These are phyloP conservation scores for Laguncularia racemosa DNA, from an alignment of 345 rosid genomes.

Conservation along the genomic window DNA sequence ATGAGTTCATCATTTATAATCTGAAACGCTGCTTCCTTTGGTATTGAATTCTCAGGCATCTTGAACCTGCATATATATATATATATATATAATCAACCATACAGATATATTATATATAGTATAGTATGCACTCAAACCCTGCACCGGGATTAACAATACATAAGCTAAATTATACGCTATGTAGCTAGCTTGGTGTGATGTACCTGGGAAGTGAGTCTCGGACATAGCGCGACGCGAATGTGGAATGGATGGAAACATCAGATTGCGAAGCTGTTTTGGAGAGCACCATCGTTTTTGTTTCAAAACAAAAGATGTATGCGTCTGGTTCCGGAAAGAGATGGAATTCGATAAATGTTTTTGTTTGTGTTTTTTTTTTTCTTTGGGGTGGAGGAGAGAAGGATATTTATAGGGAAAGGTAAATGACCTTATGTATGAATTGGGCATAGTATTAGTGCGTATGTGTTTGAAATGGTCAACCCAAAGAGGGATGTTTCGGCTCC, in stretches of 20 bases:
- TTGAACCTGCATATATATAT: conserved; percentile 35
- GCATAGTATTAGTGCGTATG: no score
- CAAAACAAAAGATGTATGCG: not conserved
- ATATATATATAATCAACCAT: no score
- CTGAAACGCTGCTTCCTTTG: conserved; percentile 93
- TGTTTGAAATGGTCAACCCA: no score
- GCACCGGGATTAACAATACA: no score
- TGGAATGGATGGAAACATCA: conserved; percentile 72
- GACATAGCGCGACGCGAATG: conserved; percentile 85
- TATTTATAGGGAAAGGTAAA: no score
- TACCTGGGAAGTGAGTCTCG: conserved; percentile 69
- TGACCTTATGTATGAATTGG: no score
- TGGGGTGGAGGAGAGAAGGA: no score
- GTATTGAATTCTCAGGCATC: conserved; percentile 83
- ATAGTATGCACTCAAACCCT: no score
- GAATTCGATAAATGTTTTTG: not conserved
- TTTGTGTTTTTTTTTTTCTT: not conserved
- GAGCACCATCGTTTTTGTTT: conserved; percentile 41
- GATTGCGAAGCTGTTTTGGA: conserved; percentile 55
- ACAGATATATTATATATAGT: no score
- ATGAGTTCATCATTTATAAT: conserved; percentile 38
- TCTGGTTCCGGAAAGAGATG: not conserved
- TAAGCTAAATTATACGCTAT: no score
- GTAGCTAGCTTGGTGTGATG: no score
- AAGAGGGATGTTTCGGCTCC: no score